A percentile compares a stretch with the other conserved stretches of the same genome.
Evolutionary conservation across 495 filamentous ascomycete genomes (phyloP).

Genomic region (Jackrogersella multiformis): DNA sequence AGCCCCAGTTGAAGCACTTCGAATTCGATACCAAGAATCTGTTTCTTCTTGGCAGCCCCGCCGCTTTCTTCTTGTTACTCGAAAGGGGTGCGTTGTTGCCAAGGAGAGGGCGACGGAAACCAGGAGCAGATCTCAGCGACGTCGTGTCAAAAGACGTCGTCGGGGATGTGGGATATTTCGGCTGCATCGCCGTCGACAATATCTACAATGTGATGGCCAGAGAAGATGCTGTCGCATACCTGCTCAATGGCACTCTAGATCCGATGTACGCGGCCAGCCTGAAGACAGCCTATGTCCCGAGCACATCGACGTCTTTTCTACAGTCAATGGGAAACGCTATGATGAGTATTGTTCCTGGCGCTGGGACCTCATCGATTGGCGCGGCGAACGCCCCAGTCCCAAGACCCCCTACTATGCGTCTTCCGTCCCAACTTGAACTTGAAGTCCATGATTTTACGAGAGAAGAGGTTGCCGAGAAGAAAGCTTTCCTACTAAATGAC

Average conservation of each 20-base stretch:
- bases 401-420: conserved; percentile 61
- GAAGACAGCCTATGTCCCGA: conserved; percentile 81
- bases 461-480: conserved; percentile 91
- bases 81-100: conserved; percentile 85
- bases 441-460: conserved; percentile 94
- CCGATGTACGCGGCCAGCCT: conserved; percentile 77
- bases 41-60: conserved; percentile 92
- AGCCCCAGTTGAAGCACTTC: conserved; percentile 68
- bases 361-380: conserved; percentile 24
- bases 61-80: conserved; percentile 90
- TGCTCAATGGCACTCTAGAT: conserved; percentile 90
- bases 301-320: conserved; percentile 70
- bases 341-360: conserved; percentile 56
- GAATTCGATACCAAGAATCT: conserved; percentile 91
- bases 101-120: conserved; percentile 77
- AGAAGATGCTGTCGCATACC: conserved; percentile 82
- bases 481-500: conserved; percentile 88
- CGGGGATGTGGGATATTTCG: conserved; percentile 80
- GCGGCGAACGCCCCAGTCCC: conserved; percentile 32
- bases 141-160: conserved; percentile 70
- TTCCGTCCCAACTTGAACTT: conserved; percentile 91
- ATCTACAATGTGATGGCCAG: conserved; percentile 88
- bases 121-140: conserved; percentile 69
- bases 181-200: conserved; percentile 93
- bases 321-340: conserved; percentile 72